Evolutionary conservation across 768 basidiomycete species (phyloP).

Genomic region (Tylopilus plumbeoviolaceoides): DNA sequence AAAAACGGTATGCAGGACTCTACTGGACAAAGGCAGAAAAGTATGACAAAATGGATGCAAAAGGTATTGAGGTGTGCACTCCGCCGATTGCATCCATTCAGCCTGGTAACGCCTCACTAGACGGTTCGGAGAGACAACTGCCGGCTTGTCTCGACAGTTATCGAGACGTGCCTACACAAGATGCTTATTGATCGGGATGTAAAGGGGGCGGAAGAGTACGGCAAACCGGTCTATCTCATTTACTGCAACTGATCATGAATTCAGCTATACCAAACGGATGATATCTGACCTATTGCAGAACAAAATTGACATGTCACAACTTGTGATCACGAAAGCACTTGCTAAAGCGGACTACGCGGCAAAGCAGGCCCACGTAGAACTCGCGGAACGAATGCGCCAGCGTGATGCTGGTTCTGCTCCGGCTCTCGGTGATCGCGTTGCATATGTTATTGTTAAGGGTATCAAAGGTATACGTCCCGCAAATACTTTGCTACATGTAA

Average conservation of each 20-base stretch:
- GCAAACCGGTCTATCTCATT: slow-evolving; percentile 7
- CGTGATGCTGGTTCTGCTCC: slow-evolving; percentile 98
- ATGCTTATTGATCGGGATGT: slow-evolving; percentile 96
- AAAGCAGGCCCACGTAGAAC: slow-evolving; percentile 95
- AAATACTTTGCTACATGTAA: neutral
- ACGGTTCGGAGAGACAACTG: slow-evolving; percentile 98
- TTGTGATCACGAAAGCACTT: slow-evolving; percentile 97
- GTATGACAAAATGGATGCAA: slow-evolving; percentile 99
- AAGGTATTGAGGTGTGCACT: slow-evolving; percentile 87
- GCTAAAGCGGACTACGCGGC: slow-evolving; percentile 90
- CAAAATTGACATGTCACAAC: slow-evolving; percentile 97
- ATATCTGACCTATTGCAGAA: slow-evolving; percentile 95
- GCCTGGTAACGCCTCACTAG: slow-evolving; percentile 36
- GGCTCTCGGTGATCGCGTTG: slow-evolving; percentile 95
- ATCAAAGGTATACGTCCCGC: slow-evolving; percentile 64
- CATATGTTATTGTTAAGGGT: slow-evolving; percentile 97
- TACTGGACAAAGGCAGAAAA: slow-evolving; percentile 97
- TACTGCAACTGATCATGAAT: slow-evolving; percentile 14
- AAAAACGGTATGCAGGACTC: slow-evolving; percentile 96
- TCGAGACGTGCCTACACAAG: slow-evolving; percentile 96
- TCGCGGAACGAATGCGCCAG: slow-evolving; percentile 92
- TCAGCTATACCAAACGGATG: slow-evolving; percentile 86
- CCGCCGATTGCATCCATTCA: neutral
- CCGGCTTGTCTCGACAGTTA: slow-evolving; percentile 95
- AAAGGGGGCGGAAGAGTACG: slow-evolving; percentile 86